These are phyloP conservation scores for Quercus alba DNA, from an alignment of 306 rosid genomes.

Conservation along the genomic window DNA sequence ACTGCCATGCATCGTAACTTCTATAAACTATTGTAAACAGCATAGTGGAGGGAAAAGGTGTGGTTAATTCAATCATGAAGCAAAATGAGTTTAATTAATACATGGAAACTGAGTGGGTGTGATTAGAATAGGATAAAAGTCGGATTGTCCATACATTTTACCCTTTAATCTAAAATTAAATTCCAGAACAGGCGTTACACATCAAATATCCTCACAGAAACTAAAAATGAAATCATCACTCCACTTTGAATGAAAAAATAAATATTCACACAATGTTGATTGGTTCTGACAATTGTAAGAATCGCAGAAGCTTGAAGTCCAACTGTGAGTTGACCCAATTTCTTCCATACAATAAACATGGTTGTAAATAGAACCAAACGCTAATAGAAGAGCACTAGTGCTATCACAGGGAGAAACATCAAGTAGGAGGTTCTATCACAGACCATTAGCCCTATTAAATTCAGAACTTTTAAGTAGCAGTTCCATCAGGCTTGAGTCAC, in stretches of 20 bases:
- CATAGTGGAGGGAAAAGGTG: no score
- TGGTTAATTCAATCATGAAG: no score
- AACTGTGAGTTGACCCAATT: neutral
- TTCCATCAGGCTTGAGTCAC: conserved; percentile 16
- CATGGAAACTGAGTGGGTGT: no score
- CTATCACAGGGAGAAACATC: conserved; percentile 6
- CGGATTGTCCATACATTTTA: no score
- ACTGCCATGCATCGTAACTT: no score
- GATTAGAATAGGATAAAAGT: no score
- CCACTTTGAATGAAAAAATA: neutral
- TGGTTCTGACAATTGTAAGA: neutral
- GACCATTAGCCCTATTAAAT: conserved; percentile 7
- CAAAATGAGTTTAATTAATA: no score
- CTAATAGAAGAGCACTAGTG: conserved; percentile 10
- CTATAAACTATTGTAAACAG: no score
- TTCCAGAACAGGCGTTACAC: neutral
- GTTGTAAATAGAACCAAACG: conserved; percentile 6
- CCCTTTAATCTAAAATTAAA: no score
- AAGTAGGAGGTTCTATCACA: conserved; percentile 12
- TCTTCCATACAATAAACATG: neutral
- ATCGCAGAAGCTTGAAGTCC: neutral
- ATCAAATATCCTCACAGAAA: neutral
- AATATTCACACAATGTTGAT: neutral
- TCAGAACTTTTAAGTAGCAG: conserved; percentile 6
- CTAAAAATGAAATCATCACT: neutral